phyloP scores from a whole-genome alignment of 176 grass and related monocot species.

The Carex parvula region DNA sequence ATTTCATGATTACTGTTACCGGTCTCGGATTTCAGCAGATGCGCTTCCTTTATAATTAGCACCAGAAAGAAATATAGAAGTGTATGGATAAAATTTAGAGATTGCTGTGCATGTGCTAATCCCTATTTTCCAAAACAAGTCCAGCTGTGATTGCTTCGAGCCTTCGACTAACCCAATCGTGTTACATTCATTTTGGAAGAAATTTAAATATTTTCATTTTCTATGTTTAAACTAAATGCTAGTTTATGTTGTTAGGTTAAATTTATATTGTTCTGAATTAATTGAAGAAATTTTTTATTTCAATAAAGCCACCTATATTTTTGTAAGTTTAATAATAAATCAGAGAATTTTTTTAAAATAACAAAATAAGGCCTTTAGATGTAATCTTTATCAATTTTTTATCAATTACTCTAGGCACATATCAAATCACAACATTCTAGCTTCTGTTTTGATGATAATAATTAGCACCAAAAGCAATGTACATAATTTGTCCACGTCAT shows the following conservation, averaged over 20 bases:
- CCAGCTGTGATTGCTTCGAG: slow-evolving; percentile 14
- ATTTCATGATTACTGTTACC: too few relatives aligned
- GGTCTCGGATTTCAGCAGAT: too few relatives aligned
- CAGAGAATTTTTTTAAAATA: neutral
- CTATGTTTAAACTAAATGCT: too few relatives aligned
- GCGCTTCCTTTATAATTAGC: too few relatives aligned
- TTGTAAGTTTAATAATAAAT: neutral
- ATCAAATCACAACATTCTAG: neutral
- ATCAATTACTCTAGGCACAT: neutral
- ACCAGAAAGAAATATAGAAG: neutral
- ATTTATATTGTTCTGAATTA: neutral
- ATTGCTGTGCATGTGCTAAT: neutral
- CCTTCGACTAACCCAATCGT: neutral
- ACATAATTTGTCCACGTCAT: neutral
- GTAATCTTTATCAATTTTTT: neutral
- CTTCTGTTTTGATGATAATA: neutral
- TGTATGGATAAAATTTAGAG: neutral
- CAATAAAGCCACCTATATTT: neutral
- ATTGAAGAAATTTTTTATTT: neutral
- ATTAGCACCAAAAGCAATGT: neutral
- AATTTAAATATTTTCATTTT: neutral
- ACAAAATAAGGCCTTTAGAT: neutral
- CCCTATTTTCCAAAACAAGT: slow-evolving; percentile 20
- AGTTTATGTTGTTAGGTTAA: neutral
- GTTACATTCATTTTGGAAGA: neutral